These are phyloP conservation scores for Wickerhamiella spandovensis DNA, from an alignment of 805 yeast species.

Conservation along the genomic window DNA sequence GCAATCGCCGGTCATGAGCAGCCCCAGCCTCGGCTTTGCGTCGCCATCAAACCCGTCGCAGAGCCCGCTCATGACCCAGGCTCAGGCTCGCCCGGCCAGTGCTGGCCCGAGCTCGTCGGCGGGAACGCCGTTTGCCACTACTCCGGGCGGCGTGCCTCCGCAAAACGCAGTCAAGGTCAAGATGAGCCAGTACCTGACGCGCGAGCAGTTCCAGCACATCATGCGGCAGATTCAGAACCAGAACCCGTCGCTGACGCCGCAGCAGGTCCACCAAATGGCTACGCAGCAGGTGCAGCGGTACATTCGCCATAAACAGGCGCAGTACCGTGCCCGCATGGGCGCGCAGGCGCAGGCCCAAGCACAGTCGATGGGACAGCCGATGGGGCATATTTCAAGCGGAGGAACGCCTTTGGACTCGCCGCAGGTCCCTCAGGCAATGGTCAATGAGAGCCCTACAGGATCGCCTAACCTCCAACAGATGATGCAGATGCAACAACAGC, in stretches of 20 bases:
- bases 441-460: background rate
- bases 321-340: background rate
- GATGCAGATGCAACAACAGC: conserved; percentile 5
- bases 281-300: conserved; percentile 14
- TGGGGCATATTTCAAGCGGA: conserved; percentile 3
- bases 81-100: background rate
- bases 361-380: background rate
- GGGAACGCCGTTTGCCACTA: background rate
- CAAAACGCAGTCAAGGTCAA: background rate
- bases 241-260: conserved; percentile 14
- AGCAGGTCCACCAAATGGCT: conserved; percentile 18
- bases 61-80: background rate
- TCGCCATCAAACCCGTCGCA: background rate
- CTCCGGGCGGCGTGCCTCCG: background rate
- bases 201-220: conserved; percentile 14
- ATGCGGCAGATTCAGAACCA: conserved; percentile 14
- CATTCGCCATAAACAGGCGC: conserved; percentile 12
- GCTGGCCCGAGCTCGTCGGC: background rate
- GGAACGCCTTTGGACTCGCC: background rate
- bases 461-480: background rate
- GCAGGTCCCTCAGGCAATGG: background rate
- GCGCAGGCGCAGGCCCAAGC: conserved; percentile 1
- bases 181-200: conserved; percentile 3
- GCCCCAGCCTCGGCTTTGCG: background rate
- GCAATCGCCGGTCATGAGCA: background rate